Percentiles rank a stretch among this genome's conserved stretches.
phyloP scores from a whole-genome alignment of 2,329 filamentous ascomycete species.

The Gremmenia infestans region DNA sequence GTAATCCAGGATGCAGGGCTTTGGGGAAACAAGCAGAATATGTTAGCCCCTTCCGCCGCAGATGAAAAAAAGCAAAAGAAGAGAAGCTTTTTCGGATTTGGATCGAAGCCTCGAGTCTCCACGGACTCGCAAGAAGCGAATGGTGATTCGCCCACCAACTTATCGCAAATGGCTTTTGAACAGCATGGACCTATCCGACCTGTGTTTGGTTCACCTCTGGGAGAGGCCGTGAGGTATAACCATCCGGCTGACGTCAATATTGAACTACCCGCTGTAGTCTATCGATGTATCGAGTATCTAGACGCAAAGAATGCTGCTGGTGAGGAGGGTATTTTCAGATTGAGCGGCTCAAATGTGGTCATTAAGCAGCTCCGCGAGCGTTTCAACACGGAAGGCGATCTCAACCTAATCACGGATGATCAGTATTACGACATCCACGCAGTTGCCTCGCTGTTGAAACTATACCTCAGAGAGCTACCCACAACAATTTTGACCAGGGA shows the following conservation, averaged over 20 bases:
- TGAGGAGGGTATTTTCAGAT: conserved; percentile 93
- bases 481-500: conserved; percentile 88
- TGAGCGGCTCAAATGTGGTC: conserved; percentile 94
- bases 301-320: conserved; percentile 72
- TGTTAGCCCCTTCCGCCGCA: conserved; percentile 42
- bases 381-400: conserved; percentile 89
- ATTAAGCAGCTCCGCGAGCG: conserved; percentile 88
- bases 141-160: conserved; percentile 41
- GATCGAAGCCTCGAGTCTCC: conserved; percentile 53
- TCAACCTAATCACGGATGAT: conserved; percentile 77
- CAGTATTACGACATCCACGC: conserved; percentile 95
- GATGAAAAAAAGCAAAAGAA: conserved; percentile 81
- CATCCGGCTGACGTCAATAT: conserved; percentile 67
- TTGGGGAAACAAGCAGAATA: conserved; percentile 75
- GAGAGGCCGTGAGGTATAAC: conserved; percentile 80
- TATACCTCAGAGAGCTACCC: conserved; percentile 89
- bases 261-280: conserved; percentile 85
- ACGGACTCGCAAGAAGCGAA: conserved; percentile 55
- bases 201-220: conserved; percentile 80
- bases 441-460: conserved; percentile 86
- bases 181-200: conserved; percentile 55
- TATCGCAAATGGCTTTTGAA: conserved; percentile 38
- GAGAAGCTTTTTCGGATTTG: conserved; percentile 68
- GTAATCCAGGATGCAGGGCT: conserved; percentile 76
- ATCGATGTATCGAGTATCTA: conserved; percentile 91